These are phyloP conservation scores for Colletotrichum sp. DNA, from an alignment of 2,329 filamentous ascomycete genomes.

Conservation along the genomic window DNA sequence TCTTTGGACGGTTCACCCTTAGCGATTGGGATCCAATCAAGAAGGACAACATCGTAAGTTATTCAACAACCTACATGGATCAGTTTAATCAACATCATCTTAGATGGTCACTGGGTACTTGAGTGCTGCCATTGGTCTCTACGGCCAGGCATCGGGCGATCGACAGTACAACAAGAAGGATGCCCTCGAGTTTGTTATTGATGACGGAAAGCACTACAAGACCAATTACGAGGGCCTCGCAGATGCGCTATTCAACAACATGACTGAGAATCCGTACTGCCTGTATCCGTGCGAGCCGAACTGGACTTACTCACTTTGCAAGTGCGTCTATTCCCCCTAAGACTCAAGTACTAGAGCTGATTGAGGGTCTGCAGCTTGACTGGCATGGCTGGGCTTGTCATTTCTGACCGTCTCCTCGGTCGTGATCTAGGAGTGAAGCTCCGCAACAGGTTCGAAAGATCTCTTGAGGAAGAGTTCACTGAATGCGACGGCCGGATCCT, in stretches of 20 bases:
- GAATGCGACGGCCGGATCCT: neutral
- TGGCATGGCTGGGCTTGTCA: neutral
- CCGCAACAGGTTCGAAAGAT: neutral
- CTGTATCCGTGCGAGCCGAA: neutral
- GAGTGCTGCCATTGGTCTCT: neutral
- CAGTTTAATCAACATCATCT: neutral
- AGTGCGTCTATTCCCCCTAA: neutral
- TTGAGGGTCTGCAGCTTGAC: neutral
- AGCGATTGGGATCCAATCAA: neutral
- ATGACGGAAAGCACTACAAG: neutral
- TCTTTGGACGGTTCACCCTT: neutral
- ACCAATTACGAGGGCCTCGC: neutral
- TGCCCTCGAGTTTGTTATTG: neutral
- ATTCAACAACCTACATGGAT: neutral
- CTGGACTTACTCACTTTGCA: neutral
- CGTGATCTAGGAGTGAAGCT: neutral
- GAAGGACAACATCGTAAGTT: neutral
- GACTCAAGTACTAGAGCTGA: neutral
- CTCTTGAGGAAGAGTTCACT: neutral
- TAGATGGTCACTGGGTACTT: neutral
- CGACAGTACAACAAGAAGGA: neutral
- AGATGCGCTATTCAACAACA: neutral
- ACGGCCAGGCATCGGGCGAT: neutral
- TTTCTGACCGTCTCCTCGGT: neutral
- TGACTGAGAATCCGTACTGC: neutral